Evolutionary conservation across 495 filamentous ascomycete genomes (phyloP).

Genomic region (Tuber melanosporum): DNA sequence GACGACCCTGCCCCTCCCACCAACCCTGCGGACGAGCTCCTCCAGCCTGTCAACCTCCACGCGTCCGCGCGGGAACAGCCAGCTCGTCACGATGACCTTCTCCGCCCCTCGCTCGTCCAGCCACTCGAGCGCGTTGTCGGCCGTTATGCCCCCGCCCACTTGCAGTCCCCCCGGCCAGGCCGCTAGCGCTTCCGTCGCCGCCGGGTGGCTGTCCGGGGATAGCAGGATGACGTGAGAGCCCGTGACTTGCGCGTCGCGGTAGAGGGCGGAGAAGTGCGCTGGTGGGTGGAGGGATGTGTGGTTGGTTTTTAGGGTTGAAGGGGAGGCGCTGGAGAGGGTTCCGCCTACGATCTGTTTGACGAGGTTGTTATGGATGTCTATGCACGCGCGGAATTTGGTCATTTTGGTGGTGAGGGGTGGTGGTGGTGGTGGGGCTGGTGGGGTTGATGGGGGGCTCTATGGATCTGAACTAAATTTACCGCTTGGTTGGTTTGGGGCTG

Average conservation of each 20-base stretch:
- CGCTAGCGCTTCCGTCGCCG: conserved; percentile 65
- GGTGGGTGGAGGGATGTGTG: conserved; percentile 78
- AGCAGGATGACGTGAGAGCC: conserved; percentile 96
- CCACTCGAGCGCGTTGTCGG: conserved; percentile 76
- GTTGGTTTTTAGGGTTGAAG: conserved; percentile 65
- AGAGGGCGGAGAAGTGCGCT: conserved; percentile 69
- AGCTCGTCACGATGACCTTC: conserved; percentile 67
- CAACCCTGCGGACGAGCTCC: conserved; percentile 62
- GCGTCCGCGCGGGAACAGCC: conserved; percentile 72
- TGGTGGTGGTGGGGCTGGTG: not conserved
- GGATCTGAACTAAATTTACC: no score
- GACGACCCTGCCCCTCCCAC: conserved; percentile 69
- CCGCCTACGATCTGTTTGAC: conserved; percentile 86
- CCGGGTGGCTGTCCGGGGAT: conserved; percentile 74
- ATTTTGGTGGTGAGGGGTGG: conserved; percentile 48
- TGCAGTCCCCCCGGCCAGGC: conserved; percentile 75
- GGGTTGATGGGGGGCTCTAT: not conserved
- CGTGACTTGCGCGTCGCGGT: conserved; percentile 61
- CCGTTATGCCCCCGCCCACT: conserved; percentile 84
- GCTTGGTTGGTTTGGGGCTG: not conserved
- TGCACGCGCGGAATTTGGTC: conserved; percentile 93
- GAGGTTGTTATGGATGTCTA: conserved; percentile 89
- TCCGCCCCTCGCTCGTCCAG: conserved; percentile 71
- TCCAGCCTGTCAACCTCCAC: conserved; percentile 69
- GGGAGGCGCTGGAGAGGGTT: conserved; percentile 37